phyloP scores from a whole-genome alignment of 768 basidiomycete species.

The Lactifluus piperatus region DNA sequence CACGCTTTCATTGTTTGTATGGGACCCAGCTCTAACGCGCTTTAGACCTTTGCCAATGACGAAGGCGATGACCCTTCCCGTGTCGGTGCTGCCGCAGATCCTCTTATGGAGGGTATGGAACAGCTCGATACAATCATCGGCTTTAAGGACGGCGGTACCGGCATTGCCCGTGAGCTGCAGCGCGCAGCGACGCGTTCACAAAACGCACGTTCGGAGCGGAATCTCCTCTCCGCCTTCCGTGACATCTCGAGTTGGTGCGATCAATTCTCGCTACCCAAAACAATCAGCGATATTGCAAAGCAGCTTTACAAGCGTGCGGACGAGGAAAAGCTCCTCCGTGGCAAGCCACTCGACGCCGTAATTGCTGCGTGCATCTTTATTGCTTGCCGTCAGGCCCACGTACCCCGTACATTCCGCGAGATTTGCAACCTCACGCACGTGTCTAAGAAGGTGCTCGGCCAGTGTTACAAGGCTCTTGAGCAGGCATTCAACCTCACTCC shows the following conservation, averaged over 20 bases:
- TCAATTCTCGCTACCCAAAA: constrained; percentile 87
- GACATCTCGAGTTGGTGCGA: constrained; percentile 94
- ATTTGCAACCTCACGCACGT: constrained; percentile 91
- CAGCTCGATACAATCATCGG: constrained; percentile 93
- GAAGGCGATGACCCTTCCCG: constrained; percentile 99
- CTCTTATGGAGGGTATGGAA: constrained; percentile 88
- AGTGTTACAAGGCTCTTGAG: constrained; percentile 85
- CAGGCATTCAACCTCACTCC: constrained; percentile 82
- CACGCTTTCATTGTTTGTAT: constrained; percentile 18
- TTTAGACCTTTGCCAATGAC: constrained; percentile 97
- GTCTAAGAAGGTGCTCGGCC: constrained; percentile 90
- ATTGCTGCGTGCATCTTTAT: constrained; percentile 98
- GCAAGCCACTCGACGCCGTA: constrained; percentile 86
- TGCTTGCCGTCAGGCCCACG: constrained; percentile 89
- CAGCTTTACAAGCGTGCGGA: constrained; percentile 96
- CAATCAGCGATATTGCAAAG: constrained; percentile 92
- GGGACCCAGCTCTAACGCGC: constrained; percentile 12
- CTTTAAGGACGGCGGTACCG: constrained; percentile 91
- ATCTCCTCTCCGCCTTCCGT: constrained; percentile 80
- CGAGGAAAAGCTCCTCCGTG: constrained; percentile 87
- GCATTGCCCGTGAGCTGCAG: constrained; percentile 85
- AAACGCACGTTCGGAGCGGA: constrained; percentile 72
- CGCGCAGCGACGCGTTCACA: constrained; percentile 82
- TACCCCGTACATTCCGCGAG: constrained; percentile 93
- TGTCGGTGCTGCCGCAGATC: constrained; percentile 95